Evolutionary conservation across 768 basidiomycete genomes (phyloP), one percentile per base, ranked within the genome.

Genomic region (Amanita polypyramis): DNA sequence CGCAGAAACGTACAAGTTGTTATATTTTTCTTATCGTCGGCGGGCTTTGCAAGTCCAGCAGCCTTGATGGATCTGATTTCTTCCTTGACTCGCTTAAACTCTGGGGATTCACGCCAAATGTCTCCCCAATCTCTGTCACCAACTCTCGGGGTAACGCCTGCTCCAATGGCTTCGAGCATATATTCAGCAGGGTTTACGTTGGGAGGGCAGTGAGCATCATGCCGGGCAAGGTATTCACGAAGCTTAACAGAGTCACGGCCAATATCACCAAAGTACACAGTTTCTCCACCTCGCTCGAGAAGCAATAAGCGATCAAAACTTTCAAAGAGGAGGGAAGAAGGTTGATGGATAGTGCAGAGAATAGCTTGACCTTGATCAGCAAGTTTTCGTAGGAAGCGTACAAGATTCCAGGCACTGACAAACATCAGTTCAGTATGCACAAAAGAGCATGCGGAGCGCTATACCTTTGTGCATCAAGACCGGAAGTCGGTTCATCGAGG

Each of bases 241-340:
- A 94, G 67, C 30, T 79, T 68, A 1, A 66, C 57, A 3, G 87
- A 85, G 52, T 89, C 84, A 36, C 70, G 60, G 38, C 90, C 92
- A 43, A 94, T 88, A 52, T 87, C 84, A 36, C 91, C 92, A 58
- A 89, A 94, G 71, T 94, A 95, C n/a, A 93, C 87, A 0, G 90
- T 92, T 61, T 88, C 81, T 5, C 92, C 92, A 1, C 92, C 92
- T 12, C 71, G 69, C 56, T 91, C 80, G 12, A 84, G 67, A 8
- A 85, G 67, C 21, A 86, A 61, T 38, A 84, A 64, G 33, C 80
- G 74, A 54, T 85, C 92, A 55, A 96, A 94, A 56, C 80, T 81
- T 62, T 91, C 84, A 64, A 95, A 94, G 2, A 95, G 68, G 15
- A 90, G 72, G 2, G 87, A 79, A 2, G 87, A 89, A 2, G 90